phyloP scores from a whole-genome alignment of 306 rosid genomes.

The Morella rubra region DNA sequence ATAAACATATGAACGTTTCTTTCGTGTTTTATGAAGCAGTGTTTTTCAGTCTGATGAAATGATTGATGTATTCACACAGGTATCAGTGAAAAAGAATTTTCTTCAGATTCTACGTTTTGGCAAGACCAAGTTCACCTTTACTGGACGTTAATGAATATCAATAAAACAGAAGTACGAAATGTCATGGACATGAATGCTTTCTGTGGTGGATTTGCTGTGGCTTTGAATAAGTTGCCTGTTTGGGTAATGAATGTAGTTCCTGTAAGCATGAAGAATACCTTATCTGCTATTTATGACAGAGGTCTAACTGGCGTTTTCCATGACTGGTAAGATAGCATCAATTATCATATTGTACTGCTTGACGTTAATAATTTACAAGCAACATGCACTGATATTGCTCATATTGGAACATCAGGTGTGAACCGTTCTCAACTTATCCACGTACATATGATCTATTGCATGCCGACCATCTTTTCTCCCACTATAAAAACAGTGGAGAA shows the following conservation, averaged over 20 bases:
- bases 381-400: not conserved
- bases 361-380: not conserved
- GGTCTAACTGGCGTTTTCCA: conserved; percentile 81
- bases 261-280: conserved; percentile 63
- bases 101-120: conserved; percentile 64
- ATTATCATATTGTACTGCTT: not conserved
- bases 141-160: conserved; percentile 71
- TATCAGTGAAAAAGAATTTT: conserved; percentile 58
- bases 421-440: conserved; percentile 92
- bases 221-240: conserved; percentile 55
- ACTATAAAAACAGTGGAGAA: conserved; percentile 53
- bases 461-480: conserved; percentile 70
- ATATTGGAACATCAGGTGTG: conserved; percentile 66
- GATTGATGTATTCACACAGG: conserved; percentile 43
- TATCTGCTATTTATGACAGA: conserved; percentile 76
- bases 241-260: conserved; percentile 96
- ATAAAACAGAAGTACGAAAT: conserved; percentile 65
- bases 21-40: conserved; percentile 5
- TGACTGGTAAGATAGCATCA: conserved; percentile 63
- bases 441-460: conserved; percentile 86
- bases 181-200: conserved; percentile 93
- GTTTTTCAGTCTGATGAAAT: conserved; percentile 24
- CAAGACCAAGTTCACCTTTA: conserved; percentile 64
- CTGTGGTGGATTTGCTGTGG: conserved; percentile 79
- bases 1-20: conserved; percentile 9